Percentiles rank a stretch among this genome's conserved stretches.
Conservation (phyloP, 352 stramenopile species). For the Phytopythium montanum region DNA sequence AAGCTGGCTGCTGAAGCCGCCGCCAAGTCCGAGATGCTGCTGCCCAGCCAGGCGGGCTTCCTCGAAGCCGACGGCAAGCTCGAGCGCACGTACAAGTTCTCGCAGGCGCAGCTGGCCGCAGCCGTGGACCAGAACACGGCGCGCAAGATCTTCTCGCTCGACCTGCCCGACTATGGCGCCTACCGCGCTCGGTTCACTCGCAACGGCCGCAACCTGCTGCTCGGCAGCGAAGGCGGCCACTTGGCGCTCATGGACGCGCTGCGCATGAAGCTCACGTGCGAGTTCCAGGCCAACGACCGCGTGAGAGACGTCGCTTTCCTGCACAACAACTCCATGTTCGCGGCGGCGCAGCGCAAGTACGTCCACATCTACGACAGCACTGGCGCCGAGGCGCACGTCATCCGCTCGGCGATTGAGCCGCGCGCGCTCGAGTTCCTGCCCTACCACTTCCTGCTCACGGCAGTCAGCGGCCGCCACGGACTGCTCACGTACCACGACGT, state of each 20-base stretch:
- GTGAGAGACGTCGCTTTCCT: constrained; percentile 96
- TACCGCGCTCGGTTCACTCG: constrained; percentile 95
- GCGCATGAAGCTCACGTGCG: constrained; percentile 88
- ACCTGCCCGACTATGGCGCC: constrained; percentile 89
- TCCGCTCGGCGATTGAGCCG: constrained; percentile 91
- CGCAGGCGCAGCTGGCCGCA: constrained; percentile 82
- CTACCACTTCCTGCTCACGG: constrained; percentile 98
- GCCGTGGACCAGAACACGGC: constrained; percentile 94
- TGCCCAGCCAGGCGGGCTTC: constrained; percentile 79
- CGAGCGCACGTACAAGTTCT: constrained; percentile 96
- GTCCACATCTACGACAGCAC: constrained; percentile 98
- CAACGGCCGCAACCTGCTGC: constrained; percentile 94
- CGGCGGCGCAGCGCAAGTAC: constrained; percentile 96
- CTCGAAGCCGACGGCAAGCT: constrained; percentile 94
- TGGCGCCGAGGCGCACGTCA: constrained; percentile 96
- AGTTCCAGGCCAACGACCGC: constrained; percentile 94
- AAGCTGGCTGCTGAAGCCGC: constrained; percentile 81
- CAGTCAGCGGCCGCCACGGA: constrained; percentile 82
- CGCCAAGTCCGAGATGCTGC: constrained; percentile 89
- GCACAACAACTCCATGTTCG: constrained; percentile 97
- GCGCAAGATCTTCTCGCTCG: constrained; percentile 94
- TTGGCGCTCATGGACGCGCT: constrained; percentile 94
- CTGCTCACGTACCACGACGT: constrained; percentile 96
- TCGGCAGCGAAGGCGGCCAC: constrained; percentile 94
- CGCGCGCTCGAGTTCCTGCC: constrained; percentile 95